Evolutionary conservation across 2,329 filamentous ascomycete species (phyloP).

Genomic region (Phoma sp.): DNA sequence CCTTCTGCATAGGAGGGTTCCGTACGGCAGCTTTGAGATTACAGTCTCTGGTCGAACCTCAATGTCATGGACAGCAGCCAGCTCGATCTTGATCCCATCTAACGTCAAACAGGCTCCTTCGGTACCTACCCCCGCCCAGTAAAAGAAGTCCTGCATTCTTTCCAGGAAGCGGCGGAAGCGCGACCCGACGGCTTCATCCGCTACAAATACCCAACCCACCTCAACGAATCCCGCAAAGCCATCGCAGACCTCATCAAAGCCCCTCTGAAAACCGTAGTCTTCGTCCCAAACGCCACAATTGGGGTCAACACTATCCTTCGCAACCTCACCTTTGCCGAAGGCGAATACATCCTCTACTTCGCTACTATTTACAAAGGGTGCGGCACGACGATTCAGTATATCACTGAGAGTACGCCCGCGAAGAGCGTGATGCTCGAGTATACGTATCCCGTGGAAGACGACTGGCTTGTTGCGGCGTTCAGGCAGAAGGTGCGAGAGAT

Average conservation of each 20-base stretch:
- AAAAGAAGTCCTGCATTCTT: conserved; percentile 64
- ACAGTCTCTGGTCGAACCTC: not conserved
- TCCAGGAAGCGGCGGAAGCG: conserved; percentile 71
- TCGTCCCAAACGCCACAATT: conserved; percentile 81
- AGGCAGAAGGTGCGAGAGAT: conserved; percentile 62
- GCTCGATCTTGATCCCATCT: not conserved
- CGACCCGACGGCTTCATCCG: conserved; percentile 79
- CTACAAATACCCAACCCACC: conserved; percentile 66
- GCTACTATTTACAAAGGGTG: conserved; percentile 79
- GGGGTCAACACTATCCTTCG: conserved; percentile 81
- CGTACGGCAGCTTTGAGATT: not conserved
- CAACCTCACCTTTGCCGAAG: conserved; percentile 70
- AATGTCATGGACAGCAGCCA: not conserved
- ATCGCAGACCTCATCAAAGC: conserved; percentile 68
- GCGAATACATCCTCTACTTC: conserved; percentile 82
- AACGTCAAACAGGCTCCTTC: conserved; percentile 67
- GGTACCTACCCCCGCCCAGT: conserved; percentile 74
- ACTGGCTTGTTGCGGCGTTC: conserved; percentile 69
- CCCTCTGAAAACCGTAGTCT: conserved; percentile 70
- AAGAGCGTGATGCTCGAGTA: conserved; percentile 63
- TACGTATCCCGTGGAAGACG: conserved; percentile 73
- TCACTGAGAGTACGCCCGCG: conserved; percentile 70
- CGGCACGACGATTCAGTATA: conserved; percentile 73
- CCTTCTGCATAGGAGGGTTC: no score
- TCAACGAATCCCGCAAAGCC: conserved; percentile 69